phyloP scores from a whole-genome alignment of 345 rosid species.

The Camelina laxa region DNA sequence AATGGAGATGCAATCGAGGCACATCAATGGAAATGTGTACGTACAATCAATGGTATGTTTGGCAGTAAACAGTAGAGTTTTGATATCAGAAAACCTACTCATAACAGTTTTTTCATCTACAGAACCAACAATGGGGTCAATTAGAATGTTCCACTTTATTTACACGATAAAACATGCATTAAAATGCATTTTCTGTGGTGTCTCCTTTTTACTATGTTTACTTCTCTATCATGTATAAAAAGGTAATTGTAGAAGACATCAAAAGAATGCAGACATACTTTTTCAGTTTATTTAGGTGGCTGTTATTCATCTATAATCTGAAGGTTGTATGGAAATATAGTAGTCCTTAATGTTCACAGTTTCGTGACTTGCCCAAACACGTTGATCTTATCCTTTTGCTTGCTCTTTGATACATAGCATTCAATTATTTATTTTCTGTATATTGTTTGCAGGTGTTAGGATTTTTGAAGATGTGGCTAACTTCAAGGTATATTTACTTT shows the following conservation, averaged over 20 bases:
- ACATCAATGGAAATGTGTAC: constrained; percentile 90
- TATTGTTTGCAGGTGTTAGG: constrained; percentile 75
- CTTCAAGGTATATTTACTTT: constrained; percentile 63
- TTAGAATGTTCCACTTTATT: constrained; percentile 17
- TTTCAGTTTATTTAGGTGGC: constrained; percentile 1
- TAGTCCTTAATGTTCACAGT: constrained; percentile 15
- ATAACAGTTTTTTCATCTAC: neutral
- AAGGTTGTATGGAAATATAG: constrained; percentile 5
- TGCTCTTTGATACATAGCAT: constrained; percentile 16
- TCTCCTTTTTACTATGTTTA: constrained; percentile 9
- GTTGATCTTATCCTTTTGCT: constrained; percentile 19
- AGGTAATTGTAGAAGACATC: constrained; percentile 10
- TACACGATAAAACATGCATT: neutral
- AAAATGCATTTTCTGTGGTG: neutral
- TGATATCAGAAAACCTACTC: constrained; percentile 17
- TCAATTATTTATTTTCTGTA: constrained; percentile 5
- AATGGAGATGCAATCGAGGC: constrained; percentile 88
- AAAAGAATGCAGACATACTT: constrained; percentile 25
- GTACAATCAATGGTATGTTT: constrained; percentile 71
- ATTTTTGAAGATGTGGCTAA: constrained; percentile 88
- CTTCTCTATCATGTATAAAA: neutral
- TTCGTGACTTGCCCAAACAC: neutral
- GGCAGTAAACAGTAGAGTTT: constrained; percentile 14
- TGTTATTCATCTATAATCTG: constrained; percentile 12
- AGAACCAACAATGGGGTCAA: constrained; percentile 12